These are phyloP conservation scores for Mycena venus DNA, from an alignment of 768 basidiomycete species.

Conservation along the genomic window DNA sequence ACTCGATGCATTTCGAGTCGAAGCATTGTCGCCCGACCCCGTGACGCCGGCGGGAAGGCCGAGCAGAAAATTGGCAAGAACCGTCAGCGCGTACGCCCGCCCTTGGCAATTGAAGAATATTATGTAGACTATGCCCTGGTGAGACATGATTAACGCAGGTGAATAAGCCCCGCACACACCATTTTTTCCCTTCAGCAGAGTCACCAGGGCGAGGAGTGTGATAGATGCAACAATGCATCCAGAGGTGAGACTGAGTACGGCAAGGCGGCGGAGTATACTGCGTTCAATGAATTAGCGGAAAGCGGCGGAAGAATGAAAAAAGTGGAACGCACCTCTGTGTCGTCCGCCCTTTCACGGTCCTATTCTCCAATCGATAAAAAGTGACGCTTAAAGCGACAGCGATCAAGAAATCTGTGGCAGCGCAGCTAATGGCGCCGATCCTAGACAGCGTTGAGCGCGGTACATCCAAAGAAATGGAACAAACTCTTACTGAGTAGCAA, in stretches of 20 bases:
- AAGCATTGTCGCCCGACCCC: neutral
- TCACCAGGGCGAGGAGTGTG: neutral
- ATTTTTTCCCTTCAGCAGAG: neutral
- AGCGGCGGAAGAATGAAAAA: too few relatives aligned
- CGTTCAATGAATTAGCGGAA: neutral
- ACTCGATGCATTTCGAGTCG: neutral
- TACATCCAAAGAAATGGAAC: neutral
- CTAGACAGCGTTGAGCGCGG: neutral
- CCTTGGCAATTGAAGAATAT: slow-evolving; percentile 11
- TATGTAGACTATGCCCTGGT: neutral
- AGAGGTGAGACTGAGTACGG: neutral
- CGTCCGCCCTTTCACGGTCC: neutral
- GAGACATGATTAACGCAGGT: neutral
- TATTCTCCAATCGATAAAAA: neutral
- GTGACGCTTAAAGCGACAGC: neutral
- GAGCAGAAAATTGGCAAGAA: slow-evolving; percentile 9
- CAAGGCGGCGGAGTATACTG: slow-evolving; percentile 2
- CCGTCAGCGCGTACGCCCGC: neutral
- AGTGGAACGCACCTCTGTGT: neutral
- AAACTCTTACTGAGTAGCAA: neutral
- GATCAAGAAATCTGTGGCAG: neutral
- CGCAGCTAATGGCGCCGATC: slow-evolving; percentile 2
- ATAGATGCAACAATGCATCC: neutral
- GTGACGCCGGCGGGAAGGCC: neutral
- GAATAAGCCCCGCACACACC: neutral